phyloP scores from a whole-genome alignment of 2,329 filamentous ascomycete species.

The Didymosphaeria variabile region DNA sequence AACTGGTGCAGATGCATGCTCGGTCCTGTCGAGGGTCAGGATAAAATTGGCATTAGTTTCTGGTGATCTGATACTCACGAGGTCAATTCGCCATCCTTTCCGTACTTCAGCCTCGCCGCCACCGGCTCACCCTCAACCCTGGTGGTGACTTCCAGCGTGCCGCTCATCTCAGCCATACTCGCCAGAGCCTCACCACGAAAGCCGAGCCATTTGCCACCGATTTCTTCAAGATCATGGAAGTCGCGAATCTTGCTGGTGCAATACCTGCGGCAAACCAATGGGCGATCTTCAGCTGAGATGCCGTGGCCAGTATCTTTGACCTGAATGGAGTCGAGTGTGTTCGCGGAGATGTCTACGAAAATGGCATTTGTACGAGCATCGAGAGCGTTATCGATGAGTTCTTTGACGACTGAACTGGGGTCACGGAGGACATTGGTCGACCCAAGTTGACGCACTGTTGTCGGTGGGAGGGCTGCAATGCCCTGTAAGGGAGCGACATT shows the following conservation, averaged over 20 bases:
- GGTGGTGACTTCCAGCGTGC: slow-evolving; percentile 68
- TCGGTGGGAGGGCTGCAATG: slow-evolving; percentile 54
- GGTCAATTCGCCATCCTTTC: slow-evolving; percentile 58
- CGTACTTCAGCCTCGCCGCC: slow-evolving; percentile 63
- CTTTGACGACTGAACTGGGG: slow-evolving; percentile 72
- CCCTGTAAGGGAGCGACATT: slow-evolving; percentile 19
- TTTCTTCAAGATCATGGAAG: slow-evolving; percentile 67
- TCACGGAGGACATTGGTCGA: slow-evolving; percentile 69
- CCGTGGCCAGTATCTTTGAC: slow-evolving; percentile 74
- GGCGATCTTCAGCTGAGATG: slow-evolving; percentile 69
- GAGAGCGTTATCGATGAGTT: slow-evolving; percentile 79
- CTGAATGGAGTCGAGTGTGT: slow-evolving; percentile 74
- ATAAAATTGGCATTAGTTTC: too few species aligned
- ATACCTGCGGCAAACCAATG: slow-evolving; percentile 69
- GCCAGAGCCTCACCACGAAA: slow-evolving; percentile 80
- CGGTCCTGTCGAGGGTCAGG: slow-evolving; percentile 33
- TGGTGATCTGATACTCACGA: slow-evolving; percentile 41
- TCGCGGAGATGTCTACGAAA: slow-evolving; percentile 69
- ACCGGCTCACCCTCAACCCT: slow-evolving; percentile 68
- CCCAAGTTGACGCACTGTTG: slow-evolving; percentile 64
- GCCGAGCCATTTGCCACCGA: slow-evolving; percentile 71
- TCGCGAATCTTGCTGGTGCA: slow-evolving; percentile 77
- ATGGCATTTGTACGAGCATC: slow-evolving; percentile 75
- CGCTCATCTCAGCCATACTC: slow-evolving; percentile 68
- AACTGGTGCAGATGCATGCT: slow-evolving; percentile 63